These are phyloP conservation scores for Stylonectria norvegica DNA, from an alignment of 2,329 filamentous ascomycete genomes.

Conservation along the genomic window DNA sequence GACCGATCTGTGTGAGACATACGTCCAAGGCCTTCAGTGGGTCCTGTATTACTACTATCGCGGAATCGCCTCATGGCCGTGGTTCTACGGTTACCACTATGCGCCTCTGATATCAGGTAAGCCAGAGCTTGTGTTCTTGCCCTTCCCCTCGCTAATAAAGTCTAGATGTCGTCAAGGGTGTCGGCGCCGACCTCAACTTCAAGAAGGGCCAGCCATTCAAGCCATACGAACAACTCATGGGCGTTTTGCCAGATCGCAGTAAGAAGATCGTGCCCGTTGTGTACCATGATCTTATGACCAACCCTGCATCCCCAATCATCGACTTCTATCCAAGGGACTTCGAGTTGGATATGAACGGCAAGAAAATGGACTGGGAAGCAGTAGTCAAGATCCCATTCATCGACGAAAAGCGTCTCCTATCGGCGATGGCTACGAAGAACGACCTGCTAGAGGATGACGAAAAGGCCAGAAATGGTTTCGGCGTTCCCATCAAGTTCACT, in stretches of 20 bases:
- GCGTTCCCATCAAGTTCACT: constrained; percentile 88
- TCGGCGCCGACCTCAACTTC: constrained; percentile 86
- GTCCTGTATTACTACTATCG: constrained; percentile 97
- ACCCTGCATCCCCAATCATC: constrained; percentile 83
- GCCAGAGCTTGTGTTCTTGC: too few species aligned
- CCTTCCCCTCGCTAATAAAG: constrained; percentile 23
- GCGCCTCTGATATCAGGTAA: constrained; percentile 88
- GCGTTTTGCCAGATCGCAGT: constrained; percentile 92
- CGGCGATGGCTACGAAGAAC: constrained; percentile 84
- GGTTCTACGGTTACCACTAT: constrained; percentile 97
- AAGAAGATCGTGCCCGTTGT: constrained; percentile 89
- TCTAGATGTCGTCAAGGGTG: constrained; percentile 79
- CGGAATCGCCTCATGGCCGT: constrained; percentile 96
- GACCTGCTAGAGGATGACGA: constrained; percentile 73
- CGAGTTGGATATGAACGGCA: constrained; percentile 97
- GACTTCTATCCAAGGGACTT: constrained; percentile 98
- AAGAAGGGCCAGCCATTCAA: constrained; percentile 91
- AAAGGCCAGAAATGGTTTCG: constrained; percentile 81
- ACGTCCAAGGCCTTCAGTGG: constrained; percentile 97
- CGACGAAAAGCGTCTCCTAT: constrained; percentile 79
- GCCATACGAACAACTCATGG: constrained; percentile 97
- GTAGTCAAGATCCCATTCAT: constrained; percentile 99
- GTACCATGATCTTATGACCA: constrained; percentile 92
- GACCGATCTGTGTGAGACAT: constrained; percentile 83
- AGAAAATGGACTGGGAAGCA: constrained; percentile 99